Evolutionary conservation across 2,329 filamentous ascomycete species (phyloP), one percentile per base, ranked within the genome.

Genomic region (Colletotrichum siamense): DNA sequence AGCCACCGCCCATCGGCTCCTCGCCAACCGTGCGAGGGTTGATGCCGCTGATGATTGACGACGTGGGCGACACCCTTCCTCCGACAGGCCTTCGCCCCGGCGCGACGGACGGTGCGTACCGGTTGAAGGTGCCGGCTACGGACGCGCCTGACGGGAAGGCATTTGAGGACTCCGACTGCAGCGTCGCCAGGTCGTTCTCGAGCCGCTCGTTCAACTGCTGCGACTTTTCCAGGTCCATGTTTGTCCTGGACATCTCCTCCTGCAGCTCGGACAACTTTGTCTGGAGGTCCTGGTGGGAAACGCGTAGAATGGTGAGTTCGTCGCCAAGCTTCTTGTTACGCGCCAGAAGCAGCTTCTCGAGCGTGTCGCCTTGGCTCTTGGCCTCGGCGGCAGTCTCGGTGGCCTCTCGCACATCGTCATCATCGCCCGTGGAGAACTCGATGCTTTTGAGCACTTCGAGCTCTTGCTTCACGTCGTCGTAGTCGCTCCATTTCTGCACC

Each of bases 1-100:
- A 95, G 68, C 94, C 94, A 70, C 95, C 90, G 36, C 94, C 94
- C 71, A 94, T 90, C 10, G 93, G 89, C 63, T 95, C 94, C 18
- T 89, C 87, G 52, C 89, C 85, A 64, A 86, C 87, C 57, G 87
- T 88, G 59, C 92, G 90, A 26, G 94, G 93, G 81, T 98, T 95
- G 82, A 98, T 96, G n/a, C 97, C 97, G 76, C 96, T 98, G 81
- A 99, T 99, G 81, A 99, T 99, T 24, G 96, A 99, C 6, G 96
- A 99, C 1, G 97, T 99, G 0, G 97, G 98, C 4, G 97, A 99
- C 18, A 94, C 91, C 66, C 89, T 88, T 55, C 94, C 91, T 24
- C 73, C 94, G 92, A 89, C 91, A 9, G 68, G 94, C 92, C 92
- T 92, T 65, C 94, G 91, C 22, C 91, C 89, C 2, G 90, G 88